Evolutionary conservation across 768 basidiomycete species (phyloP).

Genomic region (Boletus eberwhitei): DNA sequence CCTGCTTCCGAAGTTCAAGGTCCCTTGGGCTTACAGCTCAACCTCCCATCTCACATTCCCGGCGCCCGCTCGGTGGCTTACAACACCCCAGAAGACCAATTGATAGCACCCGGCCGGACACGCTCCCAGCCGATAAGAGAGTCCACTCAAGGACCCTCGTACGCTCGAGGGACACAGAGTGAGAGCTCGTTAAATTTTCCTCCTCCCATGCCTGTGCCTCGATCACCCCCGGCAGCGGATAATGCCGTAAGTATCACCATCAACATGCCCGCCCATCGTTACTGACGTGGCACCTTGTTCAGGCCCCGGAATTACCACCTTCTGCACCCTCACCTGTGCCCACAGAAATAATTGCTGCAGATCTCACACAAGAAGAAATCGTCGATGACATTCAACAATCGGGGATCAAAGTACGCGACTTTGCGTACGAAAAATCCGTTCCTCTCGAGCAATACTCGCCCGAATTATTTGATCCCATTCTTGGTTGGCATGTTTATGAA

Average conservation of each 20-base stretch:
- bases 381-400: constrained; percentile 29
- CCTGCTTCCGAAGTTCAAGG: constrained; percentile 22
- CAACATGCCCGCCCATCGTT: not conserved
- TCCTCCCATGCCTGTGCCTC: constrained; percentile 11
- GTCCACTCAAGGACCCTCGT: constrained; percentile 22
- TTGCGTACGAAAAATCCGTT: constrained; percentile 21
- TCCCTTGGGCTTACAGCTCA: constrained; percentile 20
- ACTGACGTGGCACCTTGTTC: constrained; percentile 4
- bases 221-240: constrained; percentile 13
- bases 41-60: constrained; percentile 13
- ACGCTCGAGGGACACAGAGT: constrained; percentile 25
- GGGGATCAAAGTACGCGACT: constrained; percentile 33
- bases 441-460: constrained; percentile 18
- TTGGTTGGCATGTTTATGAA: constrained; percentile 32
- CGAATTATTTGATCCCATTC: constrained; percentile 32
- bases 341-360: constrained; percentile 32
- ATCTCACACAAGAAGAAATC: constrained; percentile 34
- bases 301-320: constrained; percentile 13
- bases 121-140: constrained; percentile 25
- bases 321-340: constrained; percentile 32
- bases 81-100: constrained; percentile 5
- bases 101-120: constrained; percentile 12
- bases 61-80: constrained; percentile 7
- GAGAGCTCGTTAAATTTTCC: constrained; percentile 14
- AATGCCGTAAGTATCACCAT: constrained; percentile 22